Conservation (phyloP, 2,329 filamentous ascomycete species). For the Chaetomiaceae sp. region DNA sequence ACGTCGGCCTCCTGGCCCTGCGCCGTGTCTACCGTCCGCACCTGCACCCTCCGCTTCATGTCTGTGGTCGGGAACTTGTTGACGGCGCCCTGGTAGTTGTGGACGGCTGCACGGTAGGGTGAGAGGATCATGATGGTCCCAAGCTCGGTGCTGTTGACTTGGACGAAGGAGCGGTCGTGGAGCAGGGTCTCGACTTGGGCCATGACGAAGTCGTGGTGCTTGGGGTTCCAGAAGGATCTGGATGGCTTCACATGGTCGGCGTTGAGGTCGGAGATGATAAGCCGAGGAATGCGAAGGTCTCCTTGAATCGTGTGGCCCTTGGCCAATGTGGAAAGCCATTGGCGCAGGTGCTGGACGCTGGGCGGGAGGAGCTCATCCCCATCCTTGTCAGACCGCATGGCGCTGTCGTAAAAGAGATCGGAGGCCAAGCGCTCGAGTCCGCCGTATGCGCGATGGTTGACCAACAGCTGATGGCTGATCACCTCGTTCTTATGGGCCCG, state of each 20-base stretch:
- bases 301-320: too few species aligned
- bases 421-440: conserved; percentile 5
- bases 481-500: background rate
- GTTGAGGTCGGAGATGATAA: too few species aligned
- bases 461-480: background rate
- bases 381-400: background rate
- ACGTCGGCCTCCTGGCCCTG: too few species aligned
- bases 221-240: background rate
- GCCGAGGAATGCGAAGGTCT: background rate
- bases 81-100: too few species aligned
- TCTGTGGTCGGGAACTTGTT: too few species aligned
- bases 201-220: background rate
- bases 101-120: too few species aligned
- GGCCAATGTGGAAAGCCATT: too few species aligned
- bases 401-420: conserved; percentile 1
- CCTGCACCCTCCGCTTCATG: too few species aligned
- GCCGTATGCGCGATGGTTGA: conserved; percentile 5
- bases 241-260: background rate
- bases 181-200: background rate
- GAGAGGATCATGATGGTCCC: too few species aligned
- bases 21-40: too few species aligned
- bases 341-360: background rate
- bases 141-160: background rate
- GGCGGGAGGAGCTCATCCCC: background rate
- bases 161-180: background rate